Evolutionary conservation across 352 stramenopile species (phyloP).

Genomic region (Blastocystis sp.): DNA sequence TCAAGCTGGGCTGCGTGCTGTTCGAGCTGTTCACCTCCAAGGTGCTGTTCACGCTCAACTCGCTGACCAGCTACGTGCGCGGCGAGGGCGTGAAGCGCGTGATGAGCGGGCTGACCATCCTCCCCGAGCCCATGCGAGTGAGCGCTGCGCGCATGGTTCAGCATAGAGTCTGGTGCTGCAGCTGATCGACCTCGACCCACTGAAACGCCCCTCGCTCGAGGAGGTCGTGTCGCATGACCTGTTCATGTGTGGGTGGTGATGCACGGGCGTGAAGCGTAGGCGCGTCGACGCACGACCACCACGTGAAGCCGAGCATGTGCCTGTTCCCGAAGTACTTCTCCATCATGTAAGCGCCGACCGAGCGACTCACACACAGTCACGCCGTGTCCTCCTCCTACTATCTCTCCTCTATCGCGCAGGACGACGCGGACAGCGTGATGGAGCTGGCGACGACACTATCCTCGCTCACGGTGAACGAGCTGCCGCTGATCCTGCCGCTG

Average conservation of each 20-base stretch:
- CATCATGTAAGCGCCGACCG: background rate
- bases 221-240: background rate
- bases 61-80: background rate
- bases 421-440: background rate
- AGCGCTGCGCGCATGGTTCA: background rate
- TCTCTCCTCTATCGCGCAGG: background rate
- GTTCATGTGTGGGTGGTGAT: background rate
- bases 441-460: constrained; percentile 24
- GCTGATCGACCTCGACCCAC: constrained; percentile 42
- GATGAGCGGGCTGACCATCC: constrained; percentile 1
- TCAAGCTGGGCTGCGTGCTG: constrained; percentile 47
- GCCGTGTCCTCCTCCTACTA: constrained; percentile 28
- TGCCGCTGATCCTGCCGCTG: constrained; percentile 55
- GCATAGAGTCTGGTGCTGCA: constrained; percentile 22
- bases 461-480: constrained; percentile 42
- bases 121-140: constrained; percentile 36
- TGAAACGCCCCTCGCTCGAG: constrained; percentile 16
- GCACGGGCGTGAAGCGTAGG: background rate
- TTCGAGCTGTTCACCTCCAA: constrained; percentile 51
- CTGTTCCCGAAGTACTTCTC: background rate
- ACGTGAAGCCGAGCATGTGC: constrained; percentile 52
- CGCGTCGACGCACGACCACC: background rate
- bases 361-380: background rate
- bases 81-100: background rate
- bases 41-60: constrained; percentile 30